A percentile compares a stretch with the other conserved stretches of the same genome.
These are phyloP conservation scores for Ganoderma sinense DNA, from an alignment of 1,284 basidiomycete species.

Conservation along the genomic window DNA sequence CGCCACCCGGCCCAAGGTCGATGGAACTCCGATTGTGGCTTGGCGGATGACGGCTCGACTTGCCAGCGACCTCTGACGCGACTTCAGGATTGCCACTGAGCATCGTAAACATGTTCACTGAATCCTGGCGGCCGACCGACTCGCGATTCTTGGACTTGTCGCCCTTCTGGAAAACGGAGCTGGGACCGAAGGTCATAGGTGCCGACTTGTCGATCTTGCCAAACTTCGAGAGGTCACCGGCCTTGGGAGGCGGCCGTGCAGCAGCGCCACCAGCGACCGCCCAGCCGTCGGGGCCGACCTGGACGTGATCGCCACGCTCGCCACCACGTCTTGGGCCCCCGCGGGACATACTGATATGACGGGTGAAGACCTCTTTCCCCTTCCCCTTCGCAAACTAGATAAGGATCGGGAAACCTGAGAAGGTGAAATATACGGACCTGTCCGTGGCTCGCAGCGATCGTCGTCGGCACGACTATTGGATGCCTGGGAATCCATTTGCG, in stretches of 20 bases:
- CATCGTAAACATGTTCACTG: slow-evolving; percentile 91
- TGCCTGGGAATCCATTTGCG: slow-evolving; percentile 85
- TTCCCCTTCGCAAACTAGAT: slow-evolving; percentile 74
- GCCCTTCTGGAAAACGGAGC: slow-evolving; percentile 77
- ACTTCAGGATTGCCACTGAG: slow-evolving; percentile 68
- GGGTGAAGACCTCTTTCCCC: slow-evolving; percentile 68
- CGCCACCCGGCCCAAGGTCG: slow-evolving; percentile 47
- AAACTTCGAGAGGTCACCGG: slow-evolving; percentile 88
- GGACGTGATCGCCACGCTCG: slow-evolving; percentile 64
- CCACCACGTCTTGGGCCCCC: slow-evolving; percentile 91
- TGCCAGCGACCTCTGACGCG: slow-evolving; percentile 59
- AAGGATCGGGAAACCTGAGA: neutral
- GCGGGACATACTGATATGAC: slow-evolving; percentile 66
- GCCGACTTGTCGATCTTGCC: slow-evolving; percentile 81
- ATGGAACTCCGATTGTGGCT: slow-evolving; percentile 61
- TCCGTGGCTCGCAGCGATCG: slow-evolving; percentile 91
- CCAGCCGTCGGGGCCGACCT: slow-evolving; percentile 85
- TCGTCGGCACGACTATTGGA: slow-evolving; percentile 84
- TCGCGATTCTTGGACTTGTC: slow-evolving; percentile 62
- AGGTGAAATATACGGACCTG: slow-evolving; percentile 62
- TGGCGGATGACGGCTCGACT: slow-evolving; percentile 53
- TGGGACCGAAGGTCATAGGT: slow-evolving; percentile 78
- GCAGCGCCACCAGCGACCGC: slow-evolving; percentile 73
- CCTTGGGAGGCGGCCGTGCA: slow-evolving; percentile 75
- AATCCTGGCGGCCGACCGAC: slow-evolving; percentile 79